Evolutionary conservation across 1,139 yeast species (phyloP).

Genomic region (Pichia sp.): DNA sequence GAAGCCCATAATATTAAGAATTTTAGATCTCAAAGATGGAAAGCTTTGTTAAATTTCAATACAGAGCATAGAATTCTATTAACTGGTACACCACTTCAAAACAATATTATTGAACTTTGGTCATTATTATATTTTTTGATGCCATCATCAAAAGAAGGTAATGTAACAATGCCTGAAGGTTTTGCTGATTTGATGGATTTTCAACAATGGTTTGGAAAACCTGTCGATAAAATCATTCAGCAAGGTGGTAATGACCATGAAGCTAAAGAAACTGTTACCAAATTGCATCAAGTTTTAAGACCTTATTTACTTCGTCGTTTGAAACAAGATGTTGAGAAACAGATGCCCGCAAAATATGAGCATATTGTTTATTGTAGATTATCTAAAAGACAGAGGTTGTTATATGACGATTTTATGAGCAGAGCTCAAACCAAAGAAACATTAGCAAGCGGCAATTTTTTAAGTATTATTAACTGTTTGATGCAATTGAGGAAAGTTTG

Average conservation of each 20-base stretch:
- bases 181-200: slow-evolving; percentile 94
- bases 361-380: slow-evolving; percentile 88
- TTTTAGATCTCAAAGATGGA: slow-evolving; percentile 95
- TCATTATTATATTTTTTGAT: slow-evolving; percentile 85
- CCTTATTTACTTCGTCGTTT: slow-evolving; percentile 88
- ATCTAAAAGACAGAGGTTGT: slow-evolving; percentile 83
- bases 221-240: slow-evolving; percentile 88
- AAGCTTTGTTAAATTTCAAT: slow-evolving; percentile 86
- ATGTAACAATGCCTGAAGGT: slow-evolving; percentile 79
- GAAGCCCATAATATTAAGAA: slow-evolving; percentile 98
- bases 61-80: slow-evolving; percentile 79
- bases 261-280: slow-evolving; percentile 76
- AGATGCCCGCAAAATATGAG: slow-evolving; percentile 97
- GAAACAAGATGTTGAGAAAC: slow-evolving; percentile 95
- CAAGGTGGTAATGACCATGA: slow-evolving; percentile 61
- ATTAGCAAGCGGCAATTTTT: slow-evolving; percentile 86
- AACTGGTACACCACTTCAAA: slow-evolving; percentile 95
- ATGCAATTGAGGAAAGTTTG: slow-evolving; percentile 98
- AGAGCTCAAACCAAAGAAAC: slow-evolving; percentile 94
- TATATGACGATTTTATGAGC: slow-evolving; percentile 96
- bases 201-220: slow-evolving; percentile 97
- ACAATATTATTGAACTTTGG: slow-evolving; percentile 90
- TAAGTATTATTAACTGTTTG: slow-evolving; percentile 91
- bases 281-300: slow-evolving; percentile 86
- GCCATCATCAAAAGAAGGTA: slow-evolving; percentile 69